phyloP scores from a whole-genome alignment of 2,329 filamentous ascomycete genomes.

The Aspergillus sp. region DNA sequence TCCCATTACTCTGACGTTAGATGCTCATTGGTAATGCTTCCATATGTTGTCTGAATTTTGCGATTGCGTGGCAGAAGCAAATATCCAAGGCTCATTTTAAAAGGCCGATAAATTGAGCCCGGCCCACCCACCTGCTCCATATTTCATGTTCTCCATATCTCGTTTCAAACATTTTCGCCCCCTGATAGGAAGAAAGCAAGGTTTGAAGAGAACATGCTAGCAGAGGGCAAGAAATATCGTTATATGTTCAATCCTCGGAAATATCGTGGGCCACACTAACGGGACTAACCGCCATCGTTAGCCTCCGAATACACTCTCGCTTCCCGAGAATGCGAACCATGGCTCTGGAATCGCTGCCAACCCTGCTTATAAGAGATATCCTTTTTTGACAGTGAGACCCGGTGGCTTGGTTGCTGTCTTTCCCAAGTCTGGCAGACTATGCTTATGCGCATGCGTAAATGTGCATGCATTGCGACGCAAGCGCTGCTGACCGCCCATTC shows the following conservation, averaged over 20 bases:
- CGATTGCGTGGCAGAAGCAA: not conserved
- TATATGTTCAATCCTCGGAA: not conserved
- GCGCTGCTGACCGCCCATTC: not conserved
- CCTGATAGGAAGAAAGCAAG: no score
- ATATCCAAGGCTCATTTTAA: not conserved
- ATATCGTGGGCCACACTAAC: constrained; percentile 12
- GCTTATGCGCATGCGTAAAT: constrained; percentile 16
- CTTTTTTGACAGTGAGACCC: constrained; percentile 14
- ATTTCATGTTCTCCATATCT: no score
- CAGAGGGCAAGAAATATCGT: no score
- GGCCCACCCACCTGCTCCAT: no score
- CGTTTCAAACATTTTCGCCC: no score
- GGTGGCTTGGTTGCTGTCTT: constrained; percentile 18
- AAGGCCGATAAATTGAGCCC: not conserved
- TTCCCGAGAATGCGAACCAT: constrained; percentile 28
- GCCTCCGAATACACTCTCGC: constrained; percentile 11
- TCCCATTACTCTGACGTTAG: no score
- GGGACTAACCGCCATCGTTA: constrained; percentile 18
- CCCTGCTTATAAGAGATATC: constrained; percentile 4
- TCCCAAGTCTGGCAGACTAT: constrained; percentile 5
- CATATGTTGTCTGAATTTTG: no score
- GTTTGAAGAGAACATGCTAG: no score
- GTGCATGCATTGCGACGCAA: constrained; percentile 5
- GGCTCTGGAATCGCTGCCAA: constrained; percentile 27
- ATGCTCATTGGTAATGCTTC: no score